Percentiles rank a stretch among this genome's conserved stretches.
phyloP scores from a whole-genome alignment of 805 yeast species.

The Debaryomyces castellii region DNA sequence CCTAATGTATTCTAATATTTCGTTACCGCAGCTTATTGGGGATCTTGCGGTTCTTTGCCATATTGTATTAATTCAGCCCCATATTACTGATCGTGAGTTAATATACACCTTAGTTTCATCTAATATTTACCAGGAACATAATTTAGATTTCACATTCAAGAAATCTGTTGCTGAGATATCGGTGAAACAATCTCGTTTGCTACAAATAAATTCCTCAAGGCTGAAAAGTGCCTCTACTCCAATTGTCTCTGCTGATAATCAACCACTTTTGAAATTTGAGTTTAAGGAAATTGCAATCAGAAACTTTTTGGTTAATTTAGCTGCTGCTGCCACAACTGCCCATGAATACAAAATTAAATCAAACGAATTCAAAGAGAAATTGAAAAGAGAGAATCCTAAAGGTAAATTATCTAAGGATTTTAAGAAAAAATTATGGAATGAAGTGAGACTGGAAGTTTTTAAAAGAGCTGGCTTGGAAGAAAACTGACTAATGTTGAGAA shows the following conservation, averaged over 20 bases:
- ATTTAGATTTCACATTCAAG: conserved; percentile 44
- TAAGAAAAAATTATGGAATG: conserved; percentile 47
- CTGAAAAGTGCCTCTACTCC: conserved; percentile 19
- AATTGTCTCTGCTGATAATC: conserved; percentile 28
- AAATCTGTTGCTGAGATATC: conserved; percentile 49
- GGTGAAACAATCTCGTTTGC: conserved; percentile 44
- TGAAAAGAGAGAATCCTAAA: conserved; percentile 24
- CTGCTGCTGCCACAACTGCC: conserved; percentile 56
- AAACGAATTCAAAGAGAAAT: conserved; percentile 30
- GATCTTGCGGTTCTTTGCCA: conserved; percentile 42
- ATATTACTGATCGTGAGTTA: conserved; percentile 43
- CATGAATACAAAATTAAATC: conserved; percentile 45
- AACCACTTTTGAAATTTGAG: conserved; percentile 30
- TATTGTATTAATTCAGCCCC: conserved; percentile 38
- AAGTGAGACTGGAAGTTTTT: conserved; percentile 51
- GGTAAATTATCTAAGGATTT: conserved; percentile 39
- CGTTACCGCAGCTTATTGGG: conserved; percentile 41
- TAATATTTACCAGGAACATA: conserved; percentile 49
- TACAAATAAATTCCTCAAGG: conserved; percentile 35
- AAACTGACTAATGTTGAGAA: conserved; percentile 1
- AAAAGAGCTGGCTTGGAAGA: conserved; percentile 45
- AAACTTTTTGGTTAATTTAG: conserved; percentile 50
- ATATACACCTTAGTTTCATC: conserved; percentile 40
- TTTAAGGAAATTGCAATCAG: conserved; percentile 47
- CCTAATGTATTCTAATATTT: conserved; percentile 27